These are phyloP conservation scores for Boletus mariae DNA, from an alignment of 1,284 basidiomycete genomes.

Conservation along the genomic window DNA sequence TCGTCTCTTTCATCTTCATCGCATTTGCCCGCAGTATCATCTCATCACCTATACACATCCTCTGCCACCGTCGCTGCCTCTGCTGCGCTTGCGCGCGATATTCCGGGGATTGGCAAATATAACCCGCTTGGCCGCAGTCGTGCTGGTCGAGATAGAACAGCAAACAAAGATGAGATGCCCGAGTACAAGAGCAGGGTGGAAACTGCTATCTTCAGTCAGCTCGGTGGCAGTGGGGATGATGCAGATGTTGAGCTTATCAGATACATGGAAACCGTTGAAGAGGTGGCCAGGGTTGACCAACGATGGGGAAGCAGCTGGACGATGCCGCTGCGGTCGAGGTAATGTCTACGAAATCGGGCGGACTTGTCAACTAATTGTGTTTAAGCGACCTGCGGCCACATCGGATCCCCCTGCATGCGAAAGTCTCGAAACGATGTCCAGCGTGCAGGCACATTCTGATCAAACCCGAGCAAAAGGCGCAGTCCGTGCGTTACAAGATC, in stretches of 20 bases:
- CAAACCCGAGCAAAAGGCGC: constrained; percentile 96
- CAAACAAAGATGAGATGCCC: constrained; percentile 69
- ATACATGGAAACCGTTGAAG: constrained; percentile 55
- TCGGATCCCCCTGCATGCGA: constrained; percentile 88
- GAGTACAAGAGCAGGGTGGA: constrained; percentile 71
- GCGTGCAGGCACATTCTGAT: constrained; percentile 94
- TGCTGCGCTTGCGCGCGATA: constrained; percentile 76
- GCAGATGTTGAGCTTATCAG: constrained; percentile 68
- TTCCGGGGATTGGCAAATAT: constrained; percentile 73
- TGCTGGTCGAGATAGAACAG: constrained; percentile 53
- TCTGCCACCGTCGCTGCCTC: constrained; percentile 84
- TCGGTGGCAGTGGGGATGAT: constrained; percentile 60
- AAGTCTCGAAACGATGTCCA: constrained; percentile 93
- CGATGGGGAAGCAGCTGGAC: constrained; percentile 83
- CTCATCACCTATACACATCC: constrained; percentile 68
- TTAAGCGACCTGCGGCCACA: constrained; percentile 78
- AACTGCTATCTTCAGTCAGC: constrained; percentile 48
- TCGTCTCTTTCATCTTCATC: constrained; percentile 65
- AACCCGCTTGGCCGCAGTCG: constrained; percentile 58
- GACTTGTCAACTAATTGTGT: constrained; percentile 2
- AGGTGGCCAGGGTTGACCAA: constrained; percentile 73
- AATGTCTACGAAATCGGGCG: constrained; percentile 9
- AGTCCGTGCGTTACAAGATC: constrained; percentile 93
- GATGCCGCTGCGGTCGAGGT: constrained; percentile 63
- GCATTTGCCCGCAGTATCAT: constrained; percentile 42